Evolutionary conservation across 2,329 filamentous ascomycete species (phyloP).

Genomic region (Sphaerostilbella broomeana): DNA sequence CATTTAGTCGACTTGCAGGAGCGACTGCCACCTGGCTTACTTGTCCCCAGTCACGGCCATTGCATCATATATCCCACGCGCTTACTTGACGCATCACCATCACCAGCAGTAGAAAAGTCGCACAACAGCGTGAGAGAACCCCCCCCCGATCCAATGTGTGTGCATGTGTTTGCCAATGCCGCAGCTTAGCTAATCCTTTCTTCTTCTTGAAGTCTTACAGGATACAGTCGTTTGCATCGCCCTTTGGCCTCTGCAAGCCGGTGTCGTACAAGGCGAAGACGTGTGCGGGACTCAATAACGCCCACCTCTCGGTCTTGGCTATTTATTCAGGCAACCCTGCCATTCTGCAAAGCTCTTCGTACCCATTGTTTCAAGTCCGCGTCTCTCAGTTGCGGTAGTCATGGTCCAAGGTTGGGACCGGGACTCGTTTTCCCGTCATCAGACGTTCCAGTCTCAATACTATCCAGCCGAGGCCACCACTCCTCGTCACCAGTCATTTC

Average conservation of each 20-base stretch:
- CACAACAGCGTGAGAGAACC: slow-evolving; percentile 2
- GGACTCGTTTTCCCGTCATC: slow-evolving; percentile 32
- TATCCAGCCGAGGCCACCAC: slow-evolving; percentile 13
- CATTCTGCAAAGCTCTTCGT: not conserved
- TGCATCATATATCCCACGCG: slow-evolving; percentile 3
- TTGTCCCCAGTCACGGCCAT: not conserved
- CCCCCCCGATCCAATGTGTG: slow-evolving; percentile 6
- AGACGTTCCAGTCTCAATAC: slow-evolving; percentile 22
- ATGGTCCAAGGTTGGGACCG: slow-evolving; percentile 39
- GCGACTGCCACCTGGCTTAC: slow-evolving; percentile 2
- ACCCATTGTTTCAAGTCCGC: not conserved
- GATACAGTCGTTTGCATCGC: not conserved
- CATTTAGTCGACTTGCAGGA: slow-evolving; percentile 4
- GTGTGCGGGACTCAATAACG: slow-evolving; percentile 3
- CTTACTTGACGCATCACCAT: slow-evolving; percentile 4
- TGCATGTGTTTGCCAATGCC: slow-evolving; percentile 1
- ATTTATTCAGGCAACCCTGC: slow-evolving; percentile 3
- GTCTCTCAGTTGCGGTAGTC: slow-evolving; percentile 1
- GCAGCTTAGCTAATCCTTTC: not conserved
- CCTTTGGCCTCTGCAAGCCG: slow-evolving; percentile 7
- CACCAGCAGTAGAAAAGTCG: not conserved
- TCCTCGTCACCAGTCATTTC: slow-evolving; percentile 28
- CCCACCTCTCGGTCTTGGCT: not conserved
- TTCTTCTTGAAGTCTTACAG: not conserved
- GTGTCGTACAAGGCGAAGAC: slow-evolving; percentile 5